Conservation (phyloP, 1,284 basidiomycete genomes). For the Pseudozyma thailandica region DNA sequence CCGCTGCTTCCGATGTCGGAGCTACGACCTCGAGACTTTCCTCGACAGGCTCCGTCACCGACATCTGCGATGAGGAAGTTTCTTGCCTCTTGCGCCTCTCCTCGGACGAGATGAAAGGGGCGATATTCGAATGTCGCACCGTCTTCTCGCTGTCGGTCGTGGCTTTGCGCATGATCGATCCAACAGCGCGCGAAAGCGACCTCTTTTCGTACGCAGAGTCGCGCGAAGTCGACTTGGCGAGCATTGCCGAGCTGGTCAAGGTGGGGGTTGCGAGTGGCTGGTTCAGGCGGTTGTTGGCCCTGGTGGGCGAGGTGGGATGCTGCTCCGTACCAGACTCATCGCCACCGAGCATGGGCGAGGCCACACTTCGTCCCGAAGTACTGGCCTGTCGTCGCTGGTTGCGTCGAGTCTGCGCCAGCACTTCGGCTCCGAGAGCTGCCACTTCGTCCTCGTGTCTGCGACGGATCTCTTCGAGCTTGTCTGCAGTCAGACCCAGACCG, state of each 20-base stretch:
- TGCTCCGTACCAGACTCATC: slow-evolving; percentile 27
- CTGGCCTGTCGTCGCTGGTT: slow-evolving; percentile 47
- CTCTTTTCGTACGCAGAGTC: slow-evolving; percentile 30
- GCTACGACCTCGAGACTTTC: slow-evolving; percentile 1
- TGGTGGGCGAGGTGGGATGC: slow-evolving; percentile 10
- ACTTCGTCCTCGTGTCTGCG: slow-evolving; percentile 64
- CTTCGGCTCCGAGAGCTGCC: slow-evolving; percentile 61
- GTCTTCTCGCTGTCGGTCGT: slow-evolving; percentile 46
- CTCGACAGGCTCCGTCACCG: slow-evolving; percentile 7
- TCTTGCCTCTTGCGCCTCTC: slow-evolving; percentile 21
- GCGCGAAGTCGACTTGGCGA: slow-evolving; percentile 31
- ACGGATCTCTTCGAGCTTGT: slow-evolving; percentile 57
- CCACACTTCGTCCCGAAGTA: slow-evolving; percentile 8
- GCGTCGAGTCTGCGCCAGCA: slow-evolving; percentile 52
- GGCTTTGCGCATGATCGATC: slow-evolving; percentile 44
- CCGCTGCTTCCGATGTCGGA: not conserved
- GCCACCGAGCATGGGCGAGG: slow-evolving; percentile 7
- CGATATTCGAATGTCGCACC: slow-evolving; percentile 12
- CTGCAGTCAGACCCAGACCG: slow-evolving; percentile 42
- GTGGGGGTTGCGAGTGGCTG: slow-evolving; percentile 6
- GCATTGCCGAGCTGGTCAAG: slow-evolving; percentile 11
- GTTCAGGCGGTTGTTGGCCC: slow-evolving; percentile 11
- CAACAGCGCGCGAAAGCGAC: slow-evolving; percentile 40
- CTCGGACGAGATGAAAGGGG: slow-evolving; percentile 4
- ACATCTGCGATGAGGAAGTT: slow-evolving; percentile 10